Evolutionary conservation across 2,329 filamentous ascomycete species (phyloP).

Genomic region (Nemania sp.): DNA sequence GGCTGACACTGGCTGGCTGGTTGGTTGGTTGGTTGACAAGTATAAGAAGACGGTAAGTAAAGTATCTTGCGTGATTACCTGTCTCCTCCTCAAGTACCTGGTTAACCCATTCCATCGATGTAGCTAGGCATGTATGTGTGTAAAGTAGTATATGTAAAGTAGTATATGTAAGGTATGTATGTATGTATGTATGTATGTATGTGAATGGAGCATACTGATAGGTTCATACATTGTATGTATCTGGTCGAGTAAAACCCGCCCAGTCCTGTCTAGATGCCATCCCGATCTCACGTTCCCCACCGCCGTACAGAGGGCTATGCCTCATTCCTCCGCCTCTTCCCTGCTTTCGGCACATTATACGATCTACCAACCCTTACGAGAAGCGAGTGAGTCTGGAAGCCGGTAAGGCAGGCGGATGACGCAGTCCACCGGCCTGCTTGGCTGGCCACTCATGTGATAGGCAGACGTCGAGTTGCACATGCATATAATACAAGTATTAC

Average conservation of each 20-base stretch:
- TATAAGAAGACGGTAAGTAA: too few relatives aligned
- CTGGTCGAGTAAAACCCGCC: background rate
- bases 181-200: background rate
- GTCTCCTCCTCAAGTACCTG: too few relatives aligned
- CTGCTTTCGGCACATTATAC: constrained; percentile 1
- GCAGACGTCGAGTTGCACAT: constrained; percentile 6
- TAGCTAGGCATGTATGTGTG: too few relatives aligned
- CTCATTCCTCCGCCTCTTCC: background rate
- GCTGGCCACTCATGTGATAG: background rate
- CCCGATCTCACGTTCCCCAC: background rate
- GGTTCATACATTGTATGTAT: background rate
- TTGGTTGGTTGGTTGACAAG: background rate
- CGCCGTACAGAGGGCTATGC: background rate
- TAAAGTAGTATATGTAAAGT: too few relatives aligned
- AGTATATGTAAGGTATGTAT: background rate
- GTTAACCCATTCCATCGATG: too few relatives aligned
- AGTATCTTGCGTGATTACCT: too few relatives aligned
- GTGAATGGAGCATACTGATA: background rate
- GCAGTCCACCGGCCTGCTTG: background rate
- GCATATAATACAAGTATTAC: constrained; percentile 5
- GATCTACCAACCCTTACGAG: background rate
- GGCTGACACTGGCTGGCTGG: background rate
- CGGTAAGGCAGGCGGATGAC: background rate
- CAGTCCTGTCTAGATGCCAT: background rate
- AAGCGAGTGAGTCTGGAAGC: constrained; percentile 9